A percentile compares a stretch with the other conserved stretches of the same genome.
Evolutionary conservation across 768 basidiomycete species (phyloP).

Genomic region (Dioszegia aurantiaca): DNA sequence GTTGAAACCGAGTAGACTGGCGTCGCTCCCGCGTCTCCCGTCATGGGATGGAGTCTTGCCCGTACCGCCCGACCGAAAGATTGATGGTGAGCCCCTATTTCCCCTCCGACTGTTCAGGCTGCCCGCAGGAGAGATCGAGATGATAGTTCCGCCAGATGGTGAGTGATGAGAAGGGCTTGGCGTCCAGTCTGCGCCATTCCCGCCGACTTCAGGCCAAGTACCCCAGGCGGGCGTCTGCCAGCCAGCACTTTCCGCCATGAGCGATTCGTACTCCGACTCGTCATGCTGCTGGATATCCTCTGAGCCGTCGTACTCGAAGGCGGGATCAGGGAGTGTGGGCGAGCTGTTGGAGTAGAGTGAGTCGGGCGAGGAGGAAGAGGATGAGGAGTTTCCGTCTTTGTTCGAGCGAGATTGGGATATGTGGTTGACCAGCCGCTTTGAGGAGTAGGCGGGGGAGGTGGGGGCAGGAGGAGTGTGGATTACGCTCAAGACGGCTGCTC

Average conservation of each 20-base stretch:
- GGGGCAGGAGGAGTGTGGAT: neutral
- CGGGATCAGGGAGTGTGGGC: constrained; percentile 30
- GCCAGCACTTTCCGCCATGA: constrained; percentile 17
- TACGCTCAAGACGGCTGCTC: neutral
- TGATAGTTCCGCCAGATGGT: constrained; percentile 27
- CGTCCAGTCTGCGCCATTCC: constrained; percentile 21
- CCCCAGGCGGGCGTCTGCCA: constrained; percentile 23
- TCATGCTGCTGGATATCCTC: constrained; percentile 22
- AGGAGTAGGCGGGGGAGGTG: neutral
- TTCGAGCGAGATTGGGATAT: constrained; percentile 1
- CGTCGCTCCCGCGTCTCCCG: constrained; percentile 29
- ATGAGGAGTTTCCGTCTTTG: constrained; percentile 5
- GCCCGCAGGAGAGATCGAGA: constrained; percentile 41
- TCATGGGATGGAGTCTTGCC: neutral
- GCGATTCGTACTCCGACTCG: constrained; percentile 34
- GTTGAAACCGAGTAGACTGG: constrained; percentile 38
- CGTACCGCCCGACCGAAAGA: neutral
- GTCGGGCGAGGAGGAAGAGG: constrained; percentile 38
- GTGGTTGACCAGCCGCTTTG: constrained; percentile 1
- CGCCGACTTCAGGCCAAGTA: constrained; percentile 24
- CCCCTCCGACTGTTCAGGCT: constrained; percentile 22
- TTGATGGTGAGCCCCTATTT: constrained; percentile 1
- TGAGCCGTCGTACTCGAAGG: constrained; percentile 32
- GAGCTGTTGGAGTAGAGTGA: constrained; percentile 40
- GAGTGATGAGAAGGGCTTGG: constrained; percentile 16